Evolutionary conservation across 2,329 filamentous ascomycete species (phyloP).

Genomic region (Fusarium sp.): DNA sequence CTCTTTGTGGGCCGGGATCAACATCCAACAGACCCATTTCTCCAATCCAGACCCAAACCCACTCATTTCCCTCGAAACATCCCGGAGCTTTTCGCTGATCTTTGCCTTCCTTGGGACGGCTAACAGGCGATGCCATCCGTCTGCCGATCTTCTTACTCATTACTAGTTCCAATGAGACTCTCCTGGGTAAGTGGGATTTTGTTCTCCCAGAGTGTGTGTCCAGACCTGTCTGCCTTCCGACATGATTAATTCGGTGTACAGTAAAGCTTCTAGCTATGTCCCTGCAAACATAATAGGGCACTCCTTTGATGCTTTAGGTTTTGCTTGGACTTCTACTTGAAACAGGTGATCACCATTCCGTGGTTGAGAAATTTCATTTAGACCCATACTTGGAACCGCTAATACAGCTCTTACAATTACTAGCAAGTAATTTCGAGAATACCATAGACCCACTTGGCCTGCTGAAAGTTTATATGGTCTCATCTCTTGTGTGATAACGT

Average conservation of each 20-base stretch:
- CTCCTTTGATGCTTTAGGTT: too few species aligned
- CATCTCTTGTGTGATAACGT: not conserved
- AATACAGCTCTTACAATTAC: too few species aligned
- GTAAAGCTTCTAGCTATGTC: too few species aligned
- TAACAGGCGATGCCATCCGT: not conserved
- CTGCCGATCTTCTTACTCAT: constrained; percentile 1
- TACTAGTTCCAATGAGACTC: not conserved
- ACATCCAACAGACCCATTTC: not conserved
- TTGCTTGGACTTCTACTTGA: too few species aligned
- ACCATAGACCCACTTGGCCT: not conserved
- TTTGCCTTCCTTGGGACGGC: not conserved
- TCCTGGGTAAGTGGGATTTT: not conserved
- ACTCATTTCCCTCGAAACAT: not conserved
- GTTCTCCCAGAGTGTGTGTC: not conserved
- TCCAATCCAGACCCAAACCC: constrained; percentile 1
- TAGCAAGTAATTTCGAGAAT: too few species aligned
- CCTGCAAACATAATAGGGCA: too few species aligned
- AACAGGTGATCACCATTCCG: too few species aligned
- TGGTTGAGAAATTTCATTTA: too few species aligned
- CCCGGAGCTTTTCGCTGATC: not conserved
- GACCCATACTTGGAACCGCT: too few species aligned
- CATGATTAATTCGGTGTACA: too few species aligned
- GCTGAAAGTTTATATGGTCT: not conserved
- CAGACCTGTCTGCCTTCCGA: too few species aligned
- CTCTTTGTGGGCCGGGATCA: constrained; percentile 8